Conservation (phyloP, 2,329 filamentous ascomycete species). For the Arthrobotrys iridis region DNA sequence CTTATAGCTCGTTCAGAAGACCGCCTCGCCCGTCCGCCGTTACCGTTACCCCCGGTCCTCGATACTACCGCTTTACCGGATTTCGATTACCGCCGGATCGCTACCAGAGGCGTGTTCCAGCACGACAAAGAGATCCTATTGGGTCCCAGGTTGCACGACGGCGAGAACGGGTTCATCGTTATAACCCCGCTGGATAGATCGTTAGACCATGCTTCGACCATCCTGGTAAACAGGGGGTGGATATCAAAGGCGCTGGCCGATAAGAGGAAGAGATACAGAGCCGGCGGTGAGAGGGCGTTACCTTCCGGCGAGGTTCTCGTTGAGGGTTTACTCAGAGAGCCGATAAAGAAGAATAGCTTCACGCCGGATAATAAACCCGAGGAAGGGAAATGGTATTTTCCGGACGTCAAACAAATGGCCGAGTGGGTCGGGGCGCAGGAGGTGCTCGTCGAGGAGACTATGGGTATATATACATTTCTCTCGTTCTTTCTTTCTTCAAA, state of each 20-base stretch:
- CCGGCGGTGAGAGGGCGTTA: conserved; percentile 67
- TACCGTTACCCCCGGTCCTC: conserved; percentile 84
- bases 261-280: conserved; percentile 68
- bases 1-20: conserved; percentile 92
- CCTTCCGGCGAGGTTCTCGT: conserved; percentile 77
- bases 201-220: conserved; percentile 62
- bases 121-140: conserved; percentile 98
- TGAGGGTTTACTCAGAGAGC: conserved; percentile 84
- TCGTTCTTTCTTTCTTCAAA: neutral
- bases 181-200: conserved; percentile 84
- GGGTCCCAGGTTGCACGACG: conserved; percentile 87
- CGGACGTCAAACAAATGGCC: conserved; percentile 93
- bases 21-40: conserved; percentile 73
- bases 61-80: conserved; percentile 83
- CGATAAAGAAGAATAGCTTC: conserved; percentile 98
- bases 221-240: conserved; percentile 92
- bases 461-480: conserved; percentile 70
- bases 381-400: conserved; percentile 90
- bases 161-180: conserved; percentile 88
- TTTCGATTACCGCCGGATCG: conserved; percentile 90
- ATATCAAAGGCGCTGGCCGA: conserved; percentile 78
- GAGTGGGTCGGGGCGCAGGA: conserved; percentile 80
- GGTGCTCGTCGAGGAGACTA: conserved; percentile 95
- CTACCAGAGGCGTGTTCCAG: conserved; percentile 75
- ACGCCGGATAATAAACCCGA: conserved; percentile 89